A percentile compares a stretch with the other conserved stretches of the same genome.
These are phyloP conservation scores for Andrographis paniculata DNA, from an alignment of 305 asterid genomes.

Conservation along the genomic window DNA sequence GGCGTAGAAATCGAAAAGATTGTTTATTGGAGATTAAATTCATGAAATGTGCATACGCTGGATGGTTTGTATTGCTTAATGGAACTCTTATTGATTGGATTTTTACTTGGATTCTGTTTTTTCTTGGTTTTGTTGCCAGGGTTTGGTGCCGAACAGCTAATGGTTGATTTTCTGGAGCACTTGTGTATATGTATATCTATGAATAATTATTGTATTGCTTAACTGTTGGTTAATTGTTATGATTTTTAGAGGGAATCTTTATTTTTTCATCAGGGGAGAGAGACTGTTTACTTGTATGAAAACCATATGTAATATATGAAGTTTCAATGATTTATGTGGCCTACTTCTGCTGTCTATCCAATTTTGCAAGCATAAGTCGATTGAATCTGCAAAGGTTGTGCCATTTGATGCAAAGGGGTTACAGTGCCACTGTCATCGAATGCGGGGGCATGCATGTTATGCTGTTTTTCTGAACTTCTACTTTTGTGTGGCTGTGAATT, in stretches of 20 bases:
- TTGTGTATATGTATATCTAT: conserved; percentile 23
- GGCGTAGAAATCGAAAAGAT: neutral
- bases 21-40: conserved; percentile 6
- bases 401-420: conserved; percentile 27
- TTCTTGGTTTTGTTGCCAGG: conserved; percentile 44
- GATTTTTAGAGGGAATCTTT: conserved; percentile 19
- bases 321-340: conserved; percentile 29
- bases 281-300: conserved; percentile 22
- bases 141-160: conserved; percentile 49
- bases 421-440: conserved; percentile 23
- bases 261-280: conserved; percentile 13
- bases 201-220: conserved; percentile 22
- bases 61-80: conserved; percentile 5
- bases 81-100: conserved; percentile 20
- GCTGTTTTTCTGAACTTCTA: conserved; percentile 16
- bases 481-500: conserved; percentile 19
- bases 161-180: conserved; percentile 55
- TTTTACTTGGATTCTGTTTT: conserved; percentile 15
- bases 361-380: conserved; percentile 26
- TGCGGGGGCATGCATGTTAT: conserved; percentile 25
- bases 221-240: neutral
- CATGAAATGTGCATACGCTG: conserved; percentile 18
- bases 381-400: conserved; percentile 25
- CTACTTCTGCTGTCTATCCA: conserved; percentile 15
- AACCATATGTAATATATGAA: conserved; percentile 33